Percentiles rank a stretch among this genome's conserved stretches.
These are phyloP conservation scores for Sedum album DNA, from an alignment of 164 flowering plant species.

Conservation along the genomic window DNA sequence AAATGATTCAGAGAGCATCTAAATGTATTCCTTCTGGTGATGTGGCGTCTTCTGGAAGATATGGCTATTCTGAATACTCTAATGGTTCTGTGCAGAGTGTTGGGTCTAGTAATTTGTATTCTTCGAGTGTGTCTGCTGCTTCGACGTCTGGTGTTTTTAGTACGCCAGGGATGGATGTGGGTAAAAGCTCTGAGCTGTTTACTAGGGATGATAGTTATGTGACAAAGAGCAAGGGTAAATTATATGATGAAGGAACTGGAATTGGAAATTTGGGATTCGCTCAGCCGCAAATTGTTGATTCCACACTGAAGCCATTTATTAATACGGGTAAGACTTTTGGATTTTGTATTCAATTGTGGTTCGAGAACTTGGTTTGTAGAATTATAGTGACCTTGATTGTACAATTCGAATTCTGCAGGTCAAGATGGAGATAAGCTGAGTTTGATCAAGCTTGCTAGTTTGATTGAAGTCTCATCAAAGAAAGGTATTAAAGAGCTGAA, in stretches of 20 bases:
- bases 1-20: slow-evolving; percentile 51
- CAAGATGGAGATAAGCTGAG: slow-evolving; percentile 38
- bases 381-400: neutral
- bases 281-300: slow-evolving; percentile 10
- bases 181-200: slow-evolving; percentile 7
- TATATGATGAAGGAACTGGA: slow-evolving; percentile 6
- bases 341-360: neutral
- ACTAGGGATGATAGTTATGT: slow-evolving; percentile 8
- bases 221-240: neutral
- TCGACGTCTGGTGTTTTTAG: neutral
- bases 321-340: neutral
- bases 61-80: slow-evolving; percentile 9
- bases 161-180: neutral
- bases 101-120: neutral
- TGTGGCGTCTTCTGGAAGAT: neutral
- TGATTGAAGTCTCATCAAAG: slow-evolving; percentile 53
- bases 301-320: neutral
- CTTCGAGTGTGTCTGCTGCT: neutral
- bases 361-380: neutral
- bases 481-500: slow-evolving; percentile 35
- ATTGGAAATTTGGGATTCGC: neutral
- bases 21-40: slow-evolving; percentile 31
- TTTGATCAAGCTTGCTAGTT: slow-evolving; percentile 48
- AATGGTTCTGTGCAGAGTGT: slow-evolving; percentile 13
- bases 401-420: slow-evolving; percentile 12